Evolutionary conservation across 371 early-diverging fungal species (phyloP), one percentile per base, ranked within the genome.

Genomic region (Rhizopus delemar): DNA sequence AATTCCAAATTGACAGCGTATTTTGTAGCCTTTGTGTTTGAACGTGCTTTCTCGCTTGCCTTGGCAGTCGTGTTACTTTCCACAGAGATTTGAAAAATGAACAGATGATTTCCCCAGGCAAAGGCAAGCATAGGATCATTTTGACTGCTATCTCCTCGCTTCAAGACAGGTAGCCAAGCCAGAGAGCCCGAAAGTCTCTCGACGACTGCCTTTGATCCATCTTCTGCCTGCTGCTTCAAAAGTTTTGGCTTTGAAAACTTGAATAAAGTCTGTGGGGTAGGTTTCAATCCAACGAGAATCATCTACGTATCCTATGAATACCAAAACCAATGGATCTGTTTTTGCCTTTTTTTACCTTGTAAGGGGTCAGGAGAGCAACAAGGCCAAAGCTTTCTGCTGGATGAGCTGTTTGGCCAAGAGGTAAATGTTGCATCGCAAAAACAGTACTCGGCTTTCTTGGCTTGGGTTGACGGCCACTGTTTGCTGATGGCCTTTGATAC

Each of bases 311-410:
- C 28, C 15, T 52, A 8, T 56, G 11, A 28, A 39, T 9, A 6
- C 48, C 0, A 8, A 12, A 43, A 16, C n/a, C 45, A 22, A 8
- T 3, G 3, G 33, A 39, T 51, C 33, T 46, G 7, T 8, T 28
- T 12, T 36, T 16, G 32, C 16, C 38, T 5, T 15, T 5, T 15
- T 4, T 55, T 77, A 87, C 86, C 78, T 88, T 89, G 60, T 88
- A 86, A 1, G 90, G 89, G 5, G 90, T 90, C 11, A 87, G 52
- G 9, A 92, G 66, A 2, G 90, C 93, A 1, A 92, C 84, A 33
- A 91, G 78, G 1, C 89, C 83, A 46, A 83, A 83, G 41, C 71
- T 71, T 41, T 92, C 93, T 5, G 85, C 80, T 2, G 80, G 73
- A 70, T 90, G 88, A 9, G 82, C 70, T 6, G 80, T 59, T 48